A percentile compares a stretch with the other conserved stretches of the same genome.
phyloP scores from a whole-genome alignment of 2,329 filamentous ascomycete species.

The Lecanicillium sp. region DNA sequence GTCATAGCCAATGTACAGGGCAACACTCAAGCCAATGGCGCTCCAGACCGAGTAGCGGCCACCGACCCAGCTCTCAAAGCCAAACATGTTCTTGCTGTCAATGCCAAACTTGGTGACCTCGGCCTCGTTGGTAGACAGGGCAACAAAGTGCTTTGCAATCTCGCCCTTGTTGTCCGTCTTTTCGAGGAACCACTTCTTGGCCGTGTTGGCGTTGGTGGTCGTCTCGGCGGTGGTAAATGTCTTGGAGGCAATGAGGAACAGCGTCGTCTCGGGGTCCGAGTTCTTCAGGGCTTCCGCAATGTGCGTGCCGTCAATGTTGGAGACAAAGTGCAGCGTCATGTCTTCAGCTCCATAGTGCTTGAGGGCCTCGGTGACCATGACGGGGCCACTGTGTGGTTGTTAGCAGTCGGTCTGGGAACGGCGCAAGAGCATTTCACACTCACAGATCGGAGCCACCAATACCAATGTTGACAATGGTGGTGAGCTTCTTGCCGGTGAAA shows the following conservation, averaged over 20 bases:
- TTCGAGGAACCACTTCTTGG: constrained; percentile 94
- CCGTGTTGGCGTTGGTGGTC: constrained; percentile 91
- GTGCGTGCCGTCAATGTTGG: constrained; percentile 98
- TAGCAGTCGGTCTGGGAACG: constrained; percentile 6
- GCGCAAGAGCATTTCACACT: constrained; percentile 31
- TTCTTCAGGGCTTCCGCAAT: constrained; percentile 84
- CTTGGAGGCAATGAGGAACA: constrained; percentile 98
- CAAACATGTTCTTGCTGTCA: constrained; percentile 99
- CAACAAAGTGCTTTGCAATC: constrained; percentile 98
- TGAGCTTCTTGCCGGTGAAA: constrained; percentile 93
- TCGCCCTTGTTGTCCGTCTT: constrained; percentile 67
- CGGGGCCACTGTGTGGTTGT: constrained; percentile 62
- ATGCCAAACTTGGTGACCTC: constrained; percentile 99
- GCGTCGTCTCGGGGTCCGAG: constrained; percentile 94
- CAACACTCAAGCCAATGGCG: constrained; percentile 90
- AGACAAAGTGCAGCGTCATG: constrained; percentile 93
- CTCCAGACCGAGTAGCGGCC: constrained; percentile 99
- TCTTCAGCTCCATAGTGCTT: constrained; percentile 85
- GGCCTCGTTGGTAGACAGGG: constrained; percentile 87
- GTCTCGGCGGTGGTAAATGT: constrained; percentile 99
- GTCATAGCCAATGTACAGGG: constrained; percentile 90
- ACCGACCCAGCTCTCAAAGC: constrained; percentile 97
- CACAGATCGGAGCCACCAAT: constrained; percentile 98
- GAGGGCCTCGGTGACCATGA: constrained; percentile 97
- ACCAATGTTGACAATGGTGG: constrained; percentile 93